Conservation (phyloP, 2,329 filamentous ascomycete species). For the Bipolaris oryzae region DNA sequence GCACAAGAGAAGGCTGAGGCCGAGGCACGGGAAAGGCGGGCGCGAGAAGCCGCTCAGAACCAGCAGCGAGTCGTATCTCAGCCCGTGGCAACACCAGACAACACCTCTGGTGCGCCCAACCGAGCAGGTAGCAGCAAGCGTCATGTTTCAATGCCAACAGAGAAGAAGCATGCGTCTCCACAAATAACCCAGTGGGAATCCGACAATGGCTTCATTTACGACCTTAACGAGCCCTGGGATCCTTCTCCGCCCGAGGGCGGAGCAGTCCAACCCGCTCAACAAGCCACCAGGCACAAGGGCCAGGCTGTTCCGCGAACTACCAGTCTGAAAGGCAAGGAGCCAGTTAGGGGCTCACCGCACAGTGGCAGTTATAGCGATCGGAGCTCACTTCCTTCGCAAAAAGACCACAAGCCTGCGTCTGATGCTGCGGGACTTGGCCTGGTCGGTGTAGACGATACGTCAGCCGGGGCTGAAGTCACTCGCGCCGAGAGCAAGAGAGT, state of each 20-base stretch:
- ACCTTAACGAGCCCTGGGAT: constrained; percentile 46
- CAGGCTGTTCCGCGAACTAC: constrained; percentile 29
- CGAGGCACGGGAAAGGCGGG: constrained; percentile 41
- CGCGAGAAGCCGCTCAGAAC: constrained; percentile 37
- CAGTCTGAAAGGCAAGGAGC: constrained; percentile 43
- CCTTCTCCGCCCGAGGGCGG: constrained; percentile 30
- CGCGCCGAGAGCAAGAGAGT: constrained; percentile 44
- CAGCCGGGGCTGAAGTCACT: constrained; percentile 35
- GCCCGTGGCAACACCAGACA: constrained; percentile 23
- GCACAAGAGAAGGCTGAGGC: constrained; percentile 66
- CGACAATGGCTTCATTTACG: constrained; percentile 36
- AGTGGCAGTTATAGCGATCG: constrained; percentile 43
- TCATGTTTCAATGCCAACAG: constrained; percentile 44
- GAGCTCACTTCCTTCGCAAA: constrained; percentile 25
- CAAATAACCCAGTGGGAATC: constrained; percentile 36
- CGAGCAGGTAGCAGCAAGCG: constrained; percentile 33
- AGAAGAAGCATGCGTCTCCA: constrained; percentile 28
- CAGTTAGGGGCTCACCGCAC: constrained; percentile 33
- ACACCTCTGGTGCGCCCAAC: constrained; percentile 14
- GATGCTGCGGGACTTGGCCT: constrained; percentile 40
- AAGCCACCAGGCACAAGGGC: constrained; percentile 31
- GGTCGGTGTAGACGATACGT: constrained; percentile 37
- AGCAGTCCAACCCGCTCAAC: constrained; percentile 26
- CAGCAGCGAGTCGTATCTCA: constrained; percentile 42
- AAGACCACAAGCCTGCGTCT: constrained; percentile 32